A percentile compares a stretch with the other conserved stretches of the same genome.
These are phyloP conservation scores for Olyra latifolia DNA, from an alignment of 176 grass and related monocot genomes.

Conservation along the genomic window DNA sequence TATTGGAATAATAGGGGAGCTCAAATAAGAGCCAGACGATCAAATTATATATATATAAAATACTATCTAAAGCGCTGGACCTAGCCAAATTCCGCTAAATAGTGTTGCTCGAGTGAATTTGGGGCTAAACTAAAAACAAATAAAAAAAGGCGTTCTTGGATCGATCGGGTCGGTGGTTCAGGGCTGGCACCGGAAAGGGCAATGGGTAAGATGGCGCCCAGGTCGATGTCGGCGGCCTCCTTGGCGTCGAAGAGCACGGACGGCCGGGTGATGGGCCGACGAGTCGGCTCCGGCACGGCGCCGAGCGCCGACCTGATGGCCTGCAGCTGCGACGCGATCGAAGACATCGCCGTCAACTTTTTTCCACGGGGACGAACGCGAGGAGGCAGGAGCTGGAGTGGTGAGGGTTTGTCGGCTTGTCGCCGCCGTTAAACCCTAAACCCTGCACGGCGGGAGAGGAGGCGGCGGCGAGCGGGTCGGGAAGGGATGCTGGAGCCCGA, in stretches of 20 bases:
- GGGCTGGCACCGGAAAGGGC: slow-evolving; percentile 61
- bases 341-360: slow-evolving; percentile 32
- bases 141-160: neutral
- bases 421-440: slow-evolving; percentile 53
- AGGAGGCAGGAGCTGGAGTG: neutral
- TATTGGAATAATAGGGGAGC: neutral
- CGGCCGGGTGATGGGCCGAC: slow-evolving; percentile 58
- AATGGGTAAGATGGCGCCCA: slow-evolving; percentile 69
- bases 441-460: slow-evolving; percentile 17
- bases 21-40: neutral
- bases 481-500: neutral
- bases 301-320: slow-evolving; percentile 73
- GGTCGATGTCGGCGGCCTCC: slow-evolving; percentile 78
- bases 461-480: slow-evolving; percentile 12
- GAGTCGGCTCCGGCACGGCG: slow-evolving; percentile 35
- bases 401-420: neutral
- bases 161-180: neutral
- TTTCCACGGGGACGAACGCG: too few species aligned
- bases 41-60: neutral
- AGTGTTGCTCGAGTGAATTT: neutral
- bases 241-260: slow-evolving; percentile 73
- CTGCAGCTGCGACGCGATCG: slow-evolving; percentile 73
- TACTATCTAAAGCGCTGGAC: neutral
- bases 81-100: neutral
- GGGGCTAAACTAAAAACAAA: neutral